Evolutionary conservation across 1,284 basidiomycete genomes (phyloP).

Genomic region (Ustilago trichophora): DNA sequence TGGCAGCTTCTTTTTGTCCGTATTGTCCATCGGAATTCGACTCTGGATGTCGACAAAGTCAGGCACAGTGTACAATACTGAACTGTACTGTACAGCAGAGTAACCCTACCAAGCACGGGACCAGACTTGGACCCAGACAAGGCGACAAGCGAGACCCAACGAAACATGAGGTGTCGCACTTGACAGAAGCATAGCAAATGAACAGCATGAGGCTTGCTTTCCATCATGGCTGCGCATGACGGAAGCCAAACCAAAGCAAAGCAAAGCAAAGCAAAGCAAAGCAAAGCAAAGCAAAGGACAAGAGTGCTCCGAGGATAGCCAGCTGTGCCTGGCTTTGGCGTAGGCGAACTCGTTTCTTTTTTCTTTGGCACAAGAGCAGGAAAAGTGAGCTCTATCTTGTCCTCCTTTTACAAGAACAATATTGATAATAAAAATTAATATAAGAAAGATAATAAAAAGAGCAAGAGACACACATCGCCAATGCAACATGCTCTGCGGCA

Average conservation of each 20-base stretch:
- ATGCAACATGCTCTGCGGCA: not conserved
- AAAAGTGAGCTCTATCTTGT: slow-evolving; percentile 25
- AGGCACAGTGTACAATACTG: too few relatives aligned
- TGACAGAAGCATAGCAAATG: not conserved
- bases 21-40: not conserved
- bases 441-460: too few relatives aligned
- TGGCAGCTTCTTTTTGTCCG: slow-evolving; percentile 9
- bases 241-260: too few relatives aligned
- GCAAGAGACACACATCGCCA: not conserved
- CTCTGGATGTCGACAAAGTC: not conserved
- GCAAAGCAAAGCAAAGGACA: not conserved
- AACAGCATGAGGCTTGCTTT: not conserved
- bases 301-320: not conserved
- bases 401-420: too few relatives aligned
- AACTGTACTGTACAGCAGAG: too few relatives aligned
- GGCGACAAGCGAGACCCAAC: not conserved
- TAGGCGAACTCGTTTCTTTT: too few relatives aligned
- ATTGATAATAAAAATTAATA: too few relatives aligned
- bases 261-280: too few relatives aligned
- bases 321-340: too few relatives aligned
- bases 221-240: not conserved
- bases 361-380: slow-evolving; percentile 12
- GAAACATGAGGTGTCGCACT: too few relatives aligned
- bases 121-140: too few relatives aligned
- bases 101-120: too few relatives aligned